Base-by-base conservation (phyloP, 2,329 filamentous ascomycete species). In the Lojkania enalia region DNA sequence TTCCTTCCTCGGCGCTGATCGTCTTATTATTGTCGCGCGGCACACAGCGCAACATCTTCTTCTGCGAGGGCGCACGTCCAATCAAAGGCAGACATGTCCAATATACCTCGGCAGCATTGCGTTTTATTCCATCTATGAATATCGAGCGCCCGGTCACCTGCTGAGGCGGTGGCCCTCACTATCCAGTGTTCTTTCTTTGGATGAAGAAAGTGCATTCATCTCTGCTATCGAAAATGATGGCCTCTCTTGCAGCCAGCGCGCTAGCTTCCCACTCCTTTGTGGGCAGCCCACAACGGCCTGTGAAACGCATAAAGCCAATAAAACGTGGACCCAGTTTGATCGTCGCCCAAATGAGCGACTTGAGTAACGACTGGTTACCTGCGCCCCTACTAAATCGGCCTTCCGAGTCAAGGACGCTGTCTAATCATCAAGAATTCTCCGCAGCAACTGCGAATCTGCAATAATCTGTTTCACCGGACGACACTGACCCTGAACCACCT, bases 31-130 rank as follows among this genome's bases (percentile, higher is more conserved):
- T 38, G 19, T 31, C 9, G 37, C 37, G 37, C 37, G 21, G 37
- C 37, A 40, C 37, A 40, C 13, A 7, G 37, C 37, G 37, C 37
- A 20, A 30, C 37, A 20, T 16, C 37, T 40, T 15, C 37, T 18
- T 30, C 35, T 14, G 23, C n/a, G n/a, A n/a, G n/a, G n/a, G n/a
- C n/a, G n/a, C 20, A 19, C 33, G 33, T 19, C 33, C 5, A 39
- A 20, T 36, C 33, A 33, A 33, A 15, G 9, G 30, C 9, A 7
- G n/a, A 27, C n/a, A 7, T 27, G 25, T 27, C 25, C 25, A 7
- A 27, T 27, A n/a, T 27, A 7, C n/a, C n/a, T 27, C 7, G 25
- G 12, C 5, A 20, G 33, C 20, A 20, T 19, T 36, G 20, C 33
- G 19, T 36, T 7, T 20, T 27, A n/a, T 27, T 27, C 9, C 9